Base-by-base conservation (phyloP, 2,329 filamentous ascomycete species). In the Scedosporium boydii region DNA sequence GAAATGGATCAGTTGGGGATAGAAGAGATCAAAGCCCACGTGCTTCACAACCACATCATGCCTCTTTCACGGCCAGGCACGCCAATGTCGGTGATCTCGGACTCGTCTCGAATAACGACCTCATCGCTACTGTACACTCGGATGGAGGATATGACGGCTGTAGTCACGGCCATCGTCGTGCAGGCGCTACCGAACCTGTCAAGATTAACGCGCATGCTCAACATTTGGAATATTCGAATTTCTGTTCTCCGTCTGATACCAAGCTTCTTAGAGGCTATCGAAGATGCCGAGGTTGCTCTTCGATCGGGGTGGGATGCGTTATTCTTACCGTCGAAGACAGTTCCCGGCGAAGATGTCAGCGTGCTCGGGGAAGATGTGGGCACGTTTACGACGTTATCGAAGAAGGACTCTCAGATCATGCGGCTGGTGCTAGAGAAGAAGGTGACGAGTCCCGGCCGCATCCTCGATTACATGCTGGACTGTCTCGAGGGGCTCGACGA, bases 151-250 rank as follows among this genome's bases (percentile, higher is more conserved):
- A 86, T 96, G 69, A 93, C 91, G 7, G 91, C 93, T 26, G 82
- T 98, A 57, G 84, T 98, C 63, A 97, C 95, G 1, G 90, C 93
- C 29, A 96, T 93, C 41, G 89, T 96, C 18, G 77, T 99, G n/a
- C 90, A 95, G 70, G 86, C 91, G 3, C 80, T 99, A 21, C 95
- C 95, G 1, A 87, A 89, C 64, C 77, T 97, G 51, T 88, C 91
- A 9, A 87, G 83, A 62, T 75, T 99, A 23, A 86, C 85, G 62
- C 82, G 83, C 7, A 75, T 96, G n/a, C 78, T 98, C 59, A 84
- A 86, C 62, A 82, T 82, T 1, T 99, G 95, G 95, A 86, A 82
- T 27, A 81, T 89, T 48, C 87, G 95, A 21, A 76, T 98, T 14
- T 76, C 83, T 1, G 87, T 97, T 4, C 77, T 97, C 46, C 84